Base-by-base conservation (phyloP, 371 early-diverging fungal genomes). In the Rhizopus delemar region DNA sequence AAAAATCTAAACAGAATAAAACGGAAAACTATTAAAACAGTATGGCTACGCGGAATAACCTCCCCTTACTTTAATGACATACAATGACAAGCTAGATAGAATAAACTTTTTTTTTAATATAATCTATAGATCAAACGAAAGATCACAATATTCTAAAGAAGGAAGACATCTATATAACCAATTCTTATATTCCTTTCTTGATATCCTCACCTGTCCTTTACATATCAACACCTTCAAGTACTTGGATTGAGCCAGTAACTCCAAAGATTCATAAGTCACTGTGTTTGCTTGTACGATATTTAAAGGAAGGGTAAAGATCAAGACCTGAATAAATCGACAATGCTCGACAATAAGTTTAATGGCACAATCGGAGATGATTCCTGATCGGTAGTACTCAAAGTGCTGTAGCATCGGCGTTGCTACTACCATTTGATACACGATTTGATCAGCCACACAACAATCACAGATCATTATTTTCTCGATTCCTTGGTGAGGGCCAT, bases 201-300 rank as follows among this genome's bases (percentile, higher is more conserved):
- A 28, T 41, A 66, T 53, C 15, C 66, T 51, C 7, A 60, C 52
- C 46, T 66, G 66, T 22, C 66, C 66, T 41, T 32, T 38, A 50
- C 60, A 60, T 8, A 66, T n/a, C 8, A 66, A 48, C 9, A 46
- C 48, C 15, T 41, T 56, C 48, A 66, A n/a, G 33, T 41, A n/a
- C 13, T 15, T 32, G 36, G 53, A 61, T 36, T 54, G 52, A 12
- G 53, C 33, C 22, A 66, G 46, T 7, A 53, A 39, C 11, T 50
- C 36, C 46, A 66, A 41, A 0, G 66, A 56, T 4, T 3, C 33
- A 31, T 41, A 29, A 3, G 66, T 66, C 41, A 66, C 57, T 11
- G 60, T 66, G 16, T 66, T 66, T 16, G 60, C 56, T 41, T 66
- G 66, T 0, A 60, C 48, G 15, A 66, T 53, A 41, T 60, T 38